Evolutionary conservation across 371 early-diverging fungal species (phyloP).

Genomic region (Mucor mucedo): DNA sequence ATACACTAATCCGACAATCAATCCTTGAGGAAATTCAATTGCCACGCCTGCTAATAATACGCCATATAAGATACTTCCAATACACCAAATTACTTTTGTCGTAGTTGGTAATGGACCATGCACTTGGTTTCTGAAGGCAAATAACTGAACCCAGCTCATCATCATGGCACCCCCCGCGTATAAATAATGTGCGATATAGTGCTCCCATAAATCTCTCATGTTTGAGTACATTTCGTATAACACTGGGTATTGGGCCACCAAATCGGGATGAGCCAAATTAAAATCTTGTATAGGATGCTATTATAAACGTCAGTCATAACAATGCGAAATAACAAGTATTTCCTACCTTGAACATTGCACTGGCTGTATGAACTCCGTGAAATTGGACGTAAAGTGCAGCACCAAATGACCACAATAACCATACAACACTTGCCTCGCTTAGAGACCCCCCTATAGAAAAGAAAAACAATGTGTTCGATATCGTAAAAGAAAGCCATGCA

Average conservation of each 20-base stretch:
- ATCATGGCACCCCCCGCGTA: constrained; percentile 62
- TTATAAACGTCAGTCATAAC: not conserved
- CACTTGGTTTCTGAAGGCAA: constrained; percentile 51
- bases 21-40: constrained; percentile 51
- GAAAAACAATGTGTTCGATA: not conserved
- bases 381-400: constrained; percentile 53
- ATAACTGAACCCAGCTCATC: constrained; percentile 62
- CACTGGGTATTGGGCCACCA: constrained; percentile 42
- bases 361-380: constrained; percentile 53
- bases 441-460: constrained; percentile 32
- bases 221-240: constrained; percentile 54
- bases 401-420: constrained; percentile 48
- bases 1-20: constrained; percentile 47
- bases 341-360: constrained; percentile 52
- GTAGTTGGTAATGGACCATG: constrained; percentile 36
- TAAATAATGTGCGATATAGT: constrained; percentile 63
- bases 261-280: constrained; percentile 40
- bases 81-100: constrained; percentile 35
- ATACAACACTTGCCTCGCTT: constrained; percentile 39
- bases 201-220: constrained; percentile 63
- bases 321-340: not conserved
- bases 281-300: constrained; percentile 56
- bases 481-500: not conserved
- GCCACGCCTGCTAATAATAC: constrained; percentile 49
- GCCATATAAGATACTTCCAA: constrained; percentile 46